Base-by-base conservation (phyloP, 768 basidiomycete species). In the Xerocomus potaroensis region DNA sequence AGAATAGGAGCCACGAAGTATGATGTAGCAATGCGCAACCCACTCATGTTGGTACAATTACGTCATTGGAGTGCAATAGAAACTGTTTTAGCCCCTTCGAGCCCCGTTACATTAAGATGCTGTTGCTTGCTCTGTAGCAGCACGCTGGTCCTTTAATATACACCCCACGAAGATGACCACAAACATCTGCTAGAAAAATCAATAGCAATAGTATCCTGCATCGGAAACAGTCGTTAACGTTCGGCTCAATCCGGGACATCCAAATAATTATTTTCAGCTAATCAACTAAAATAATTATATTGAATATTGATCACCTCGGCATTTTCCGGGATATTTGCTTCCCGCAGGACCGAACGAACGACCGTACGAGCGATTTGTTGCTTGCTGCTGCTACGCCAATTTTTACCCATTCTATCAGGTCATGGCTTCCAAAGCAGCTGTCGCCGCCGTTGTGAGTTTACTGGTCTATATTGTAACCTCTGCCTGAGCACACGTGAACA, bases 391-490 rank as follows among this genome's bases (percentile, higher is more conserved):
- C 18, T 49, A 27, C 31, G 26, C 35, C 8, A 2, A 33, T 7
- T 40, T 45, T 21, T 50, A 16, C 27, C 3, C 35, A 30, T 43
- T 15, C 35, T n/a, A 11, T 48, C 41, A 65, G 66, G 50, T 51
- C 57, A 84, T 85, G 84, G 82, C 84, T 53, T 76, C 82, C 64
- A 86, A 82, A 79, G 78, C 76, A 75, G 79, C 81, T 53, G 73
- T 76, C 49, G 81, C 75, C 53, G 83, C 80, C 67, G 80, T 86
- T 51, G 79, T 80, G 57, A 69, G 79, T 59, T 50, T 41, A 10
- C 15, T 30, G 22, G 46, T 21, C 4, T 33, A 36, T 5, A 9
- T 19, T 32, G 12, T 22, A n/a, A n/a, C n/a, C n/a, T n/a, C n/a
- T n/a, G 30, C 43, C 49, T n/a, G 55, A 47, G 38, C 42, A 19